Evolutionary conservation across 2,329 filamentous ascomycete species (phyloP), one percentile per base, ranked within the genome.

Genomic region (Botrytis deweyae): DNA sequence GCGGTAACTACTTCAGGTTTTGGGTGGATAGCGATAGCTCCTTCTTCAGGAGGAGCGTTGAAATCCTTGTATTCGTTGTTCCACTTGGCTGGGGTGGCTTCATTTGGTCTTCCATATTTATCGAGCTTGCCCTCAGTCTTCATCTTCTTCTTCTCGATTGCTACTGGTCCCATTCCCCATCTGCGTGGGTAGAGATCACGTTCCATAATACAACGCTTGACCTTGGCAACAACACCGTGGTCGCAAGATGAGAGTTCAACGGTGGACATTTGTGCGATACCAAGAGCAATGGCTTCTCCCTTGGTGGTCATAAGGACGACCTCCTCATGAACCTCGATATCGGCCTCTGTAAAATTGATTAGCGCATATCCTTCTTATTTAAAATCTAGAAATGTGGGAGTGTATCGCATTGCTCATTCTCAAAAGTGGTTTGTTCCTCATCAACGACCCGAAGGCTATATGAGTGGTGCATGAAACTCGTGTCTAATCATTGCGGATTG

Each of bases 141-240:
- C 87, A 99, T 91, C 90, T 98, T 98, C 92, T 99, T 99, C 91
- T 99, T 99, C 88, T 98, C 94, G 67, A 92, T 86, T 68, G 96
- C 96, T 75, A 95, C 91, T 71, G 96, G 95, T 76, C 96, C 96
- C 82, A 98, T 90, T 78, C 96, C 96, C 96, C 96, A 99, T 87
- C 95, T 88, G 83, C 94, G 90, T 77, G 96, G 96, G 88, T 99
- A 99, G 74, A 98, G 88, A 83, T 98, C 96, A 80, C 96, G 93
- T 88, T 99, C 96, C 96, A 99, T 99, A 84, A 99, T 99, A 85
- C 95, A 97, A 80, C 96, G 92, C 91, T 99, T 99, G 83, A 99
- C 94, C 88, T 98, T 98, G 80, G 96, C 96, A 74, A 98, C 95
- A 74, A 98, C 94, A 80, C 96, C 96, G 84, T 99, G 96, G 82